These are phyloP conservation scores for Bruguiera sexangula DNA, from an alignment of 345 rosid genomes.

Conservation along the genomic window DNA sequence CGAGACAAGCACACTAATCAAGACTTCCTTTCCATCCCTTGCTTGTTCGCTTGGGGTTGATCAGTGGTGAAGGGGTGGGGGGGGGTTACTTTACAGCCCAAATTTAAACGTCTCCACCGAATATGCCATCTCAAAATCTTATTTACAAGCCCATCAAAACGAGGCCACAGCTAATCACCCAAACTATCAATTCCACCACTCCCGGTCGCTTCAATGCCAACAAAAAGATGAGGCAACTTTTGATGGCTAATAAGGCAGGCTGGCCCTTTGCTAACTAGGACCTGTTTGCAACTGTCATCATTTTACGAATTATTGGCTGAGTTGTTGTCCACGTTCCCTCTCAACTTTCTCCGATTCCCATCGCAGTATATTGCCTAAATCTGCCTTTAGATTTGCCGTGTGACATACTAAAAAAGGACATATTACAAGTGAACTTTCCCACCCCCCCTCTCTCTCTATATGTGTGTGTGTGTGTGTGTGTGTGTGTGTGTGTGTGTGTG, in stretches of 20 bases:
- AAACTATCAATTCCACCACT: conserved; percentile 18
- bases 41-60: not conserved
- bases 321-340: not conserved
- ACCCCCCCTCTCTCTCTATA: no score
- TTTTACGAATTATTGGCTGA: not conserved
- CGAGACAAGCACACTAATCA: not conserved
- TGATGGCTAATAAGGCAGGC: conserved; percentile 23
- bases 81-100: not conserved
- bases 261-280: not conserved
- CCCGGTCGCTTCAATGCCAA: conserved; percentile 17
- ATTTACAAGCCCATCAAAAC: no score
- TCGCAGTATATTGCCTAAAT: not conserved
- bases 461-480: no score
- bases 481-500: no score
- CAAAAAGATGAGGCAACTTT: conserved; percentile 22
- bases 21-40: not conserved
- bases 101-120: not conserved
- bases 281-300: not conserved
- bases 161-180: not conserved
- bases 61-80: not conserved
- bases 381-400: no score
- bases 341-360: not conserved
- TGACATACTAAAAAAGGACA: no score
- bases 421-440: no score
- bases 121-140: no score